Percentiles rank a stretch among this genome's conserved stretches.
These are phyloP conservation scores for Scedosporium minutisporum DNA, from an alignment of 2,329 filamentous ascomycete species.

Conservation along the genomic window DNA sequence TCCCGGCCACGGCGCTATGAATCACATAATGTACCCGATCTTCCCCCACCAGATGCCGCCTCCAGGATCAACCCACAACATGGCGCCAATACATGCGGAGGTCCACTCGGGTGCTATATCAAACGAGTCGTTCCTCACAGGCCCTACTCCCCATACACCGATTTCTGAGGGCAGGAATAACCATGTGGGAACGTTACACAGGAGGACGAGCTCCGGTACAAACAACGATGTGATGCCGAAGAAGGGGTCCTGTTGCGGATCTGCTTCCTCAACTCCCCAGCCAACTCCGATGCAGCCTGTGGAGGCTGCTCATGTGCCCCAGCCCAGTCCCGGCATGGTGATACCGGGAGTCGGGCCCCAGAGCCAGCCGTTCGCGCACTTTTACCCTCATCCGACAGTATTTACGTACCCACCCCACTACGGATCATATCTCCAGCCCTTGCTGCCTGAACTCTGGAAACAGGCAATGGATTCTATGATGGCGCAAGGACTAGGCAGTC, in stretches of 20 bases:
- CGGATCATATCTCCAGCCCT: conserved; percentile 44
- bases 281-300: conserved; percentile 9
- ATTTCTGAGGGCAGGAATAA: not conserved
- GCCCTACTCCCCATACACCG: not conserved
- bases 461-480: conserved; percentile 32
- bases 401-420: conserved; percentile 45
- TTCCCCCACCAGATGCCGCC: conserved; percentile 21
- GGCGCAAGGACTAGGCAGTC: not conserved
- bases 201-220: not conserved
- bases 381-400: conserved; percentile 1
- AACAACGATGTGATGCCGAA: conserved; percentile 10
- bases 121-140: conserved; percentile 11
- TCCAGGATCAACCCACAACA: conserved; percentile 12
- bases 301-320: not conserved
- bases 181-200: not conserved
- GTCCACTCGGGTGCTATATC: conserved; percentile 12
- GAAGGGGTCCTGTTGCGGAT: conserved; percentile 21
- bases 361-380: not conserved
- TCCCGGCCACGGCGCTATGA: not conserved
- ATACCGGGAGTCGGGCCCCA: not conserved
- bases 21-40: conserved; percentile 21
- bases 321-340: not conserved
- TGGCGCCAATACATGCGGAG: conserved; percentile 13
- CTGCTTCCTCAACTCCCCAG: conserved; percentile 14
- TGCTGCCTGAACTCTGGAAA: conserved; percentile 44